Evolutionary conservation across 1,284 basidiomycete species (phyloP), one percentile per base, ranked within the genome.

Genomic region (Veloporphyrellus conicus): DNA sequence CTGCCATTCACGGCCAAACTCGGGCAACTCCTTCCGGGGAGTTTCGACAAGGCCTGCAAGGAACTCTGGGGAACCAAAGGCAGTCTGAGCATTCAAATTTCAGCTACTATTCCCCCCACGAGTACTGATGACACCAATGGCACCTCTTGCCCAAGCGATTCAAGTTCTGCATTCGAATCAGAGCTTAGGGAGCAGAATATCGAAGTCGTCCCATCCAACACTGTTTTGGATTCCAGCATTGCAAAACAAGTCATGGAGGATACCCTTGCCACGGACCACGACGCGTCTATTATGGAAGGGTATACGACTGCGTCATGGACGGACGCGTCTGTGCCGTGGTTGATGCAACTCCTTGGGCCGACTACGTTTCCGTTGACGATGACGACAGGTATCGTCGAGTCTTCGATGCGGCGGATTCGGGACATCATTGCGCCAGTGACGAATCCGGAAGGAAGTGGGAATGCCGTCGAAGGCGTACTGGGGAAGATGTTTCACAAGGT

Each of bases 351-450:
- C 37, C 56, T 81, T 2, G 81, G 81, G 0, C 71, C 74, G 12
- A 74, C 70, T 0, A 47, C 59, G 9, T 57, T 81, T 37, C 76
- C 78, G 10, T 45, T 72, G 41, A 74, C 71, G 20, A 76, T 78
- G 59, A 67, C 64, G 15, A 66, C 73, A 6, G 76, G 75, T 31
- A 54, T 78, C 43, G 69, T 77, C 47, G 79, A 81, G 52, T 60
- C 63, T 28, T 76, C 76, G 6, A 73, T 72, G 20, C 68, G 79
- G 16, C 64, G 67, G 27, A 68, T 81, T 55, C 59, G 60, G 20
- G 53, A 63, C 20, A 55, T 71, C 43, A 49, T 67, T 22, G 55
- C 60, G 3, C 55, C 64, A 0, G 71, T 71, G 27, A 27, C 15
- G 20, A 15, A 72, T 68, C 1, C 47, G 59, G 9, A 61, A 76